Base-by-base conservation (phyloP, 164 flowering plant genomes). In the Vitis labrusca region DNA sequence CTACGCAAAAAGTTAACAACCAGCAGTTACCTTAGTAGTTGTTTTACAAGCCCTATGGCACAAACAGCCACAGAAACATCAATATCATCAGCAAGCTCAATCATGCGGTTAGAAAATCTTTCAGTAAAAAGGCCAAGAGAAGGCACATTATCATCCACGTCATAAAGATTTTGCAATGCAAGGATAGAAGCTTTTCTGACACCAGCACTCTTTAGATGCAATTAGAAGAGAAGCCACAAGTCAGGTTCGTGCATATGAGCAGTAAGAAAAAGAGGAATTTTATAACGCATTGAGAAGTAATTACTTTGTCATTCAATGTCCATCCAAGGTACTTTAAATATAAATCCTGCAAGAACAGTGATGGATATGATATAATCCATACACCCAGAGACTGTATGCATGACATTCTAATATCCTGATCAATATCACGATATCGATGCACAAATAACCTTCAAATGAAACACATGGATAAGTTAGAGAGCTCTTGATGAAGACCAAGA, bases 261-360 rank as follows among this genome's bases (percentile, higher is more conserved):
- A 19, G 49, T 12, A 15, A 14, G 8, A 59, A 53, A 59, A 53
- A 70, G 10, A 16, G n/a, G 10, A 2, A 37, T 58, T 29, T 9
- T 10, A 48, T 3, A 63, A 30, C 12, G 30, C 23, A 19, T 16
- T 16, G 8, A 64, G 5, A 57, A 53, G 44, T 23, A 50, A 44
- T 82, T 79, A 96, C 99, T 78, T 96, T 96, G 76, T 96, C 99
- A 80, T 93, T 96, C 69, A 96, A 72, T 14, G 98, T 96, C 99
- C 99, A 96, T 44, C 99, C 99, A 64, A 96, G 97, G 80, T 96
- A 96, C 79, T 96, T 96, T 65, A 96, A 83, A 75, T 96, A 96
- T 50, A 85, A 77, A 79, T 96, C 98, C 79, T 92, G 95, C 86
- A 96, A 78, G 82, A 96, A 96, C 56, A 96, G 61, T 58, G 97